A percentile compares a stretch with the other conserved stretches of the same genome.
Evolutionary conservation across 257 asterid genomes (phyloP).

Genomic region (Solanum chaucha): DNA sequence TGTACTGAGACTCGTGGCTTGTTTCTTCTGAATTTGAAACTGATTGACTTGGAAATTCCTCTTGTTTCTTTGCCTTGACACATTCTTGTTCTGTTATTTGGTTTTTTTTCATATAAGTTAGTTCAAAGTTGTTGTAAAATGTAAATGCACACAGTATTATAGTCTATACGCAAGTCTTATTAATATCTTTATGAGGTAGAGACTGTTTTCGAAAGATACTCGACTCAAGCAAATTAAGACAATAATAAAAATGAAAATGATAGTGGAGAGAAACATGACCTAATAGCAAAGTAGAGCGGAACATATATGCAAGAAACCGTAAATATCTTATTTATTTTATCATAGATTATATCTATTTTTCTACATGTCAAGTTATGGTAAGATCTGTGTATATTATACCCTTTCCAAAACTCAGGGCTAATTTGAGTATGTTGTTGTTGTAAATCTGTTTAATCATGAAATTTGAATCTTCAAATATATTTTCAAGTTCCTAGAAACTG

Average conservation of each 20-base stretch:
- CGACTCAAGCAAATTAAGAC: background rate
- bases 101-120: background rate
- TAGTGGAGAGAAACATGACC: background rate
- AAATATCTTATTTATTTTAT: background rate
- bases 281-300: background rate
- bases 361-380: background rate
- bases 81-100: conserved; percentile 10
- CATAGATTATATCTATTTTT: background rate
- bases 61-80: conserved; percentile 7
- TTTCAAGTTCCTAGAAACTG: background rate
- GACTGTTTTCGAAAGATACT: too few species aligned
- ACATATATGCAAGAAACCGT: too few species aligned
- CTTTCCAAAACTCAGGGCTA: too few species aligned
- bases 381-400: background rate
- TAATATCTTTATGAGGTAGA: too few species aligned
- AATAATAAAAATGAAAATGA: too few species aligned
- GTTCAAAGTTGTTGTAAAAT: background rate
- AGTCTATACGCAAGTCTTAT: too few species aligned
- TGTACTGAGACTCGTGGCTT: conserved; percentile 21
- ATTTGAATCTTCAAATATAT: background rate
- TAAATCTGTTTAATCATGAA: background rate
- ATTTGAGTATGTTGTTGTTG: background rate
- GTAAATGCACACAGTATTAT: background rate
- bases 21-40: background rate
- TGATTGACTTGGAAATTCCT: conserved; percentile 15